Base-by-base conservation (phyloP, 1,284 basidiomycete genomes). In the Puccinia novopanici region DNA sequence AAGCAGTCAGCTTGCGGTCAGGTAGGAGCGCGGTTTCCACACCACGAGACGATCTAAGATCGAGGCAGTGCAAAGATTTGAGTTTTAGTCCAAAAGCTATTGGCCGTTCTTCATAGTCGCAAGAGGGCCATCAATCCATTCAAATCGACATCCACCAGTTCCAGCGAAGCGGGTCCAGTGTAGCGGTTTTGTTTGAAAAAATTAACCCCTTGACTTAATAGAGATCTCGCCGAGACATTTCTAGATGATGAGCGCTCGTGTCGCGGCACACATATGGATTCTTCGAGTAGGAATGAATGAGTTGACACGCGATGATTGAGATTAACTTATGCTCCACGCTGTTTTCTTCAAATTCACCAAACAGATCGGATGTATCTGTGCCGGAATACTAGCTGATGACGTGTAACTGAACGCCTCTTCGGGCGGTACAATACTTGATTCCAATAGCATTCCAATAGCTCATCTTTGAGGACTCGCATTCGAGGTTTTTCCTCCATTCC, bases 21-120 rank as follows among this genome's bases (percentile, higher is more conserved):
- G 73, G 37, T 8, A 83, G 63, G 65, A 84, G 81, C 37, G 89
- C 89, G 52, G 99, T 89, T 86, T 99, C 97, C 59, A 98, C 89
- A 50, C 96, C 97, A 83, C 97, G 63, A 99, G 90, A 34, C 97
- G 91, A 87, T 99, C 97, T 37, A 99, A 90, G 5, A 99, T 95
- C 2, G 95, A 96, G 2, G 97, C 91, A 82, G 90, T 95, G 87
- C 97, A 99, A 17, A 96, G 88, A 85, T 99, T 99, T 74, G 97
- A 95, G 82, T 92, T 92, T 83, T 98, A 94, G 76, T 99, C 89
- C 63, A 98, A 88, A 71, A 98, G 87, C 95, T 96, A 98, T 83
- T 91, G 88, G 0, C 98, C 97, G 30, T 89, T 87, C 85, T 91
- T 92, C 88, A 99, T 90, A 63, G 88, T 89, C 40, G 98, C 89